Evolutionary conservation across 345 rosid genomes (phyloP).

Genomic region (Syzygium jambos): DNA sequence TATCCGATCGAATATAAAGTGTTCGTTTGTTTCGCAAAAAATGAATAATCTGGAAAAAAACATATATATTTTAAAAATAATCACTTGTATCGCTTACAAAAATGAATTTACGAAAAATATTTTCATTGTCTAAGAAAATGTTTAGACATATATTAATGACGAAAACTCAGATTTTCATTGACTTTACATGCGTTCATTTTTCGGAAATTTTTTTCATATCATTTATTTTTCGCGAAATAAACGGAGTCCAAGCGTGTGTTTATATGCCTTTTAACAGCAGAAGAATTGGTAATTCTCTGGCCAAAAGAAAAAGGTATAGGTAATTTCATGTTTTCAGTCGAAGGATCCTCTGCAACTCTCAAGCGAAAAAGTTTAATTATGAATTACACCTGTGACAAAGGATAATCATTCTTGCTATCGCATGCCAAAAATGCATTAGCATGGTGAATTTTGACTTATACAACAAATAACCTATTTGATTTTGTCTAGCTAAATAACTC

Average conservation of each 20-base stretch:
- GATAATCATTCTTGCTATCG: neutral
- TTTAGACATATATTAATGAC: too few species aligned
- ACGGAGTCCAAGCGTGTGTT: too few species aligned
- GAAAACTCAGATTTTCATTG: neutral
- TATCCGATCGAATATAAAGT: rapidly evolving
- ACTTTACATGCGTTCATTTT: too few species aligned
- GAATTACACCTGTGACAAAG: rapidly evolving
- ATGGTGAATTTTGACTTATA: neutral
- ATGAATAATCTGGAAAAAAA: rapidly evolving
- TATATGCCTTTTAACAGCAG: neutral
- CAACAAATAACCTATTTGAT: neutral
- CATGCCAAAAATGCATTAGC: neutral
- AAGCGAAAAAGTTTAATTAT: too few species aligned
- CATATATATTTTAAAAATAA: rapidly evolving
- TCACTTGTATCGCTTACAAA: neutral
- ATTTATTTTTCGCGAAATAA: too few species aligned
- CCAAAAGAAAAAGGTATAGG: neutral
- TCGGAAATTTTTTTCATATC: too few species aligned
- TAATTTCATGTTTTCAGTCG: neutral
- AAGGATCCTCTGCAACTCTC: neutral
- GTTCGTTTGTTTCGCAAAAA: rapidly evolving
- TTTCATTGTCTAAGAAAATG: neutral
- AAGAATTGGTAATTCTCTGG: neutral
- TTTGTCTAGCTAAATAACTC: neutral
- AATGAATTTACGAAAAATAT: neutral